Base-by-base conservation (phyloP, 148 eudicot species). In the Rhododendron ovatum region DNA sequence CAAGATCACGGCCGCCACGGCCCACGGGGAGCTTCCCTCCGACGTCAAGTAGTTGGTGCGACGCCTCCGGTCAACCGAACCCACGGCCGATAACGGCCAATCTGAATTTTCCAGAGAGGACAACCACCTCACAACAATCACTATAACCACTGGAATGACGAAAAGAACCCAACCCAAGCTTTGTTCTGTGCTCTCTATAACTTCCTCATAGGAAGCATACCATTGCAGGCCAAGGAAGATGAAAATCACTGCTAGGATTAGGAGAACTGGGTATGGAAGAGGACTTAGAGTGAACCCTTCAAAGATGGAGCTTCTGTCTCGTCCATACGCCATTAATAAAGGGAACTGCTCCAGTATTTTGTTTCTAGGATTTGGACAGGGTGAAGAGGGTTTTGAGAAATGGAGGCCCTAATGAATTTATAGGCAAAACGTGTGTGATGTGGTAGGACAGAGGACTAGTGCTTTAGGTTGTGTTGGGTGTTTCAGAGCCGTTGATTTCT, bases 261-360 rank as follows among this genome's bases (percentile, higher is more conserved):
- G 84, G 8, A 96, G 80, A 35, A 94, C 94, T 77, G 94, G 98
- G 85, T 92, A 94, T 20, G 98, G 99, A 4, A 94, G 88, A 37
- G 98, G 98, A 61, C 90, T 92, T 18, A 95, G 87, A 2, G 95
- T 88, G 24, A 96, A 91, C 2, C 86, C 93, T 78, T 95, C 96
- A 12, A 91, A 84, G 71, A 96, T 84, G 1, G 96, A 82, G 24
- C 85, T 35, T 87, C 89, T 85, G 85, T 71, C 47, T 84, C 88
- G 88, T 83, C 90, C 24, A 18, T 80, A 79, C 7, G 63, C 82
- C 82, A 85, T 85, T 33, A 0, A 5, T 1, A 33, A 74, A 35
- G 15, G 63, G 35, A n/a, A 47, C 20, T 48, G 7, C 3, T 37
- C 3, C 37, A 35, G 37, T 35, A 35, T 2, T n/a, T 80, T 7